Conservation (phyloP, 805 yeast species). For the Pichia insulana region DNA sequence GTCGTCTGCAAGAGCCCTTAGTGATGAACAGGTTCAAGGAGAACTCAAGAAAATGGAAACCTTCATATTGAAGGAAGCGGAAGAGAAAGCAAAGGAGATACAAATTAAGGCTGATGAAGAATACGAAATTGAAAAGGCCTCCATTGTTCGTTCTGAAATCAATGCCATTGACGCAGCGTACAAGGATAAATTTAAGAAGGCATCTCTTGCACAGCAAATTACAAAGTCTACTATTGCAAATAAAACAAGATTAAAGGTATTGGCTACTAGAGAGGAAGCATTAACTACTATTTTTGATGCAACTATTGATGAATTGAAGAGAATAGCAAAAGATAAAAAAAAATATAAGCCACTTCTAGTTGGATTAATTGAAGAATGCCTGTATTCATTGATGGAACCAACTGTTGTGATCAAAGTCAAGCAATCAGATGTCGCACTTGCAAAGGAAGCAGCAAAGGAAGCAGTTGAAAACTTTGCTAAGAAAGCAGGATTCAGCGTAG, state of each 20-base stretch:
- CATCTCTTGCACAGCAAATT: slow-evolving; percentile 88
- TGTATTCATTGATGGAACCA: slow-evolving; percentile 66
- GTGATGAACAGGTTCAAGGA: slow-evolving; percentile 71
- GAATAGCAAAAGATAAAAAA: slow-evolving; percentile 43
- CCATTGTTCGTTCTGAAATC: slow-evolving; percentile 86
- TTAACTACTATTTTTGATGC: slow-evolving; percentile 64
- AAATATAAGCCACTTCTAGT: slow-evolving; percentile 62
- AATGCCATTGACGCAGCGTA: slow-evolving; percentile 76
- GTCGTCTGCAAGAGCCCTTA: slow-evolving; percentile 31
- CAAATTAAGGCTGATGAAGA: slow-evolving; percentile 96
- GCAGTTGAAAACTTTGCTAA: slow-evolving; percentile 59
- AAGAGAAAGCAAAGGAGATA: slow-evolving; percentile 96
- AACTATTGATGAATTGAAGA: slow-evolving; percentile 55
- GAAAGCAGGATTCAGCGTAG: slow-evolving; percentile 49
- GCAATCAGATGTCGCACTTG: slow-evolving; percentile 52
- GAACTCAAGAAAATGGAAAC: slow-evolving; percentile 97
- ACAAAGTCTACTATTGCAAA: slow-evolving; percentile 91
- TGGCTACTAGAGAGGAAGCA: slow-evolving; percentile 77
- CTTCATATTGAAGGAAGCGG: slow-evolving; percentile 98
- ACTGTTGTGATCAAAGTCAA: slow-evolving; percentile 57
- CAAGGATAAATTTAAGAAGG: slow-evolving; percentile 81
- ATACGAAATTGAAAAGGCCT: slow-evolving; percentile 94
- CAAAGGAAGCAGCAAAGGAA: slow-evolving; percentile 50
- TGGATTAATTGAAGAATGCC: slow-evolving; percentile 73
- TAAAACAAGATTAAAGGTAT: slow-evolving; percentile 86